Percentiles rank a stretch among this genome's conserved stretches.
phyloP scores from a whole-genome alignment of 2,329 filamentous ascomycete genomes.

The Stromatinia cepivora region DNA sequence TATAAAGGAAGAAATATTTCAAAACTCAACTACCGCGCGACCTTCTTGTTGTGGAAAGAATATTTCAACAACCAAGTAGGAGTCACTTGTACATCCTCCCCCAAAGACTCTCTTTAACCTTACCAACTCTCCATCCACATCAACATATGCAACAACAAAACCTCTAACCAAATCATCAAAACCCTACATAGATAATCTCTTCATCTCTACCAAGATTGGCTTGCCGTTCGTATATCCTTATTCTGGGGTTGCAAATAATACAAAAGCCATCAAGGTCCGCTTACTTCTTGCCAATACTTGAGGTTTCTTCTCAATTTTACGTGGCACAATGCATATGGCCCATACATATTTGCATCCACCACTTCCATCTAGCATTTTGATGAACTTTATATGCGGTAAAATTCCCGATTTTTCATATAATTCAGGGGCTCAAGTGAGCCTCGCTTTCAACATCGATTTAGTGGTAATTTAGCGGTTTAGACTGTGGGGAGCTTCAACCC shows the following conservation, averaged over 20 bases:
- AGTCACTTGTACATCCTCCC: not conserved
- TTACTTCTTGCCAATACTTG: not conserved
- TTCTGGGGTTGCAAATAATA: not conserved
- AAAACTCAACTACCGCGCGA: not conserved
- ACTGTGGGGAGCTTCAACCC: not conserved
- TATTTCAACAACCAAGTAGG: not conserved
- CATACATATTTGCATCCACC: not conserved
- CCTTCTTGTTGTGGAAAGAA: not conserved
- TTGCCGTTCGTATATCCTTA: not conserved
- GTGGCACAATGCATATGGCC: not conserved
- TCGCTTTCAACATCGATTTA: not conserved
- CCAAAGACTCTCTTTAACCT: not conserved
- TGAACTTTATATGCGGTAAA: not conserved
- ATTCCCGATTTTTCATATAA: not conserved
- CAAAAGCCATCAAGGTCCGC: not conserved
- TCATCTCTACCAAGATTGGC: not conserved
- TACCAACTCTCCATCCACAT: not conserved
- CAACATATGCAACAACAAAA: not conserved
- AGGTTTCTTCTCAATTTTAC: not conserved
- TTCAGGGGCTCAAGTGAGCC: not conserved
- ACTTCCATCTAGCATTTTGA: not conserved
- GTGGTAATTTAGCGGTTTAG: not conserved
- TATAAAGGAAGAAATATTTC: not conserved
- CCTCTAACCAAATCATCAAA: not conserved
- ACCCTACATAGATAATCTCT: no score